Evolutionary conservation across 768 basidiomycete genomes (phyloP).

Genomic region (Lactarius tabidus): DNA sequence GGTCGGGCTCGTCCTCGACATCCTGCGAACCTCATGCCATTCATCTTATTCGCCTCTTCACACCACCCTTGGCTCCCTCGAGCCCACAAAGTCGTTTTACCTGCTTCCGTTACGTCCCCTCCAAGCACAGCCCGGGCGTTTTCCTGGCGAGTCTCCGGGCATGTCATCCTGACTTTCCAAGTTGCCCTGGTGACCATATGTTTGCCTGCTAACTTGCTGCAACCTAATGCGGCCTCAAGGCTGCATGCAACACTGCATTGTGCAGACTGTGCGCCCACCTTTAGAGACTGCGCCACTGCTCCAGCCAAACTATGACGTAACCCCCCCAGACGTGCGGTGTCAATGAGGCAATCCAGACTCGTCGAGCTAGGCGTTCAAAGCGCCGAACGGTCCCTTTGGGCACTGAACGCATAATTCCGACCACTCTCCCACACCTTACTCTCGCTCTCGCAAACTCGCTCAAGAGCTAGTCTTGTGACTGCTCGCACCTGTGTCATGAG

Average conservation of each 20-base stretch:
- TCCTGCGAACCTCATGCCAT: slow-evolving; percentile 5
- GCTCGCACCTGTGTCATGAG: not conserved
- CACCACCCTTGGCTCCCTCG: not conserved
- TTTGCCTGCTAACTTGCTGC: not conserved
- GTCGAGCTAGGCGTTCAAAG: no score
- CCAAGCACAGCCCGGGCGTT: slow-evolving; percentile 13
- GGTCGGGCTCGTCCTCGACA: not conserved
- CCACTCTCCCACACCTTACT: not conserved
- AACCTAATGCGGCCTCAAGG: not conserved
- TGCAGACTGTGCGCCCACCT: not conserved
- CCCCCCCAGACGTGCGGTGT: not conserved
- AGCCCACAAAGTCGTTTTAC: slow-evolving; percentile 11
- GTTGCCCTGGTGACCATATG: slow-evolving; percentile 19
- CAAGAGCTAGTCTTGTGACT: not conserved
- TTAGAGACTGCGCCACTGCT: not conserved
- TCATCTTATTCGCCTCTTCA: not conserved
- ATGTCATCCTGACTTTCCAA: slow-evolving; percentile 15
- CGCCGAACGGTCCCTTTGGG: no score
- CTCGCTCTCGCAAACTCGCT: not conserved
- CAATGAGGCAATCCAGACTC: slow-evolving; percentile 9
- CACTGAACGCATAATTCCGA: not conserved
- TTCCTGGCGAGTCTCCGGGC: not conserved
- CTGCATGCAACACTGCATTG: not conserved
- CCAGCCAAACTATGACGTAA: slow-evolving; percentile 10
- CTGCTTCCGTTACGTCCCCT: slow-evolving; percentile 14